A percentile compares a stretch with the other conserved stretches of the same genome.
Conservation (phyloP, 1,284 basidiomycete genomes). For the Heliocybe sulcata region DNA sequence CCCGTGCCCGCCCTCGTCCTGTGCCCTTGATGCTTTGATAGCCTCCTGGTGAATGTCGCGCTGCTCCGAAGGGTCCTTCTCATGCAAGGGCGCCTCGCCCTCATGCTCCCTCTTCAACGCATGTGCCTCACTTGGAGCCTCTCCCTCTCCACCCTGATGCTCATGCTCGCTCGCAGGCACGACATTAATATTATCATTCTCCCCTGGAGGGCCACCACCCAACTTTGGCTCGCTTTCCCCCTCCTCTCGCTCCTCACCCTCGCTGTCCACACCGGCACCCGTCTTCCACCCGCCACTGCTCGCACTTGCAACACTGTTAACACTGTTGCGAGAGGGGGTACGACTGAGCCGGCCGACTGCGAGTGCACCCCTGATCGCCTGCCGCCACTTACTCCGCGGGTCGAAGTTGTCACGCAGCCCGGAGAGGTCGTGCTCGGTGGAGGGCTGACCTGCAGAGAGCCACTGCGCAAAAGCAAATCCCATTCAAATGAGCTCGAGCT, state of each 20-base stretch:
- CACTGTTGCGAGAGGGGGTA: conserved; percentile 5
- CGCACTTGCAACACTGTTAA: conserved; percentile 14
- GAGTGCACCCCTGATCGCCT: conserved; percentile 58
- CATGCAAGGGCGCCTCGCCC: conserved; percentile 15
- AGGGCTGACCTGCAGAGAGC: conserved; percentile 55
- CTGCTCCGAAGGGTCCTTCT: conserved; percentile 13
- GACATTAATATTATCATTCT: conserved; percentile 21
- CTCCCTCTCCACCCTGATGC: conserved; percentile 4
- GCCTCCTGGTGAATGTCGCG: conserved; percentile 8
- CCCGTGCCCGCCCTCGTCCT: conserved; percentile 7
- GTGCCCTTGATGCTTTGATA: conserved; percentile 7
- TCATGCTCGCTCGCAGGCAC: conserved; percentile 17
- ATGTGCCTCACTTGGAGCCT: conserved; percentile 11
- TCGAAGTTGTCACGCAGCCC: conserved; percentile 78
- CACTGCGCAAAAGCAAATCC: conserved; percentile 49
- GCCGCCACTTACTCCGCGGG: conserved; percentile 59
- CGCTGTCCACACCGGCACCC: conserved; percentile 1
- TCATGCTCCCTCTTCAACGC: conserved; percentile 14
- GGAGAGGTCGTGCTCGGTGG: conserved; percentile 64
- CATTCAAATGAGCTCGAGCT: not conserved
- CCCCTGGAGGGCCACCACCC: conserved; percentile 9
- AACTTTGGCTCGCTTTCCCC: conserved; percentile 16
- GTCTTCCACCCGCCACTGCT: not conserved
- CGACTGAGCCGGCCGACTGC: conserved; percentile 38
- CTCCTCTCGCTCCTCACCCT: conserved; percentile 5